Conservation (phyloP, 768 basidiomycete species). For the Sarcodon aspratus region DNA sequence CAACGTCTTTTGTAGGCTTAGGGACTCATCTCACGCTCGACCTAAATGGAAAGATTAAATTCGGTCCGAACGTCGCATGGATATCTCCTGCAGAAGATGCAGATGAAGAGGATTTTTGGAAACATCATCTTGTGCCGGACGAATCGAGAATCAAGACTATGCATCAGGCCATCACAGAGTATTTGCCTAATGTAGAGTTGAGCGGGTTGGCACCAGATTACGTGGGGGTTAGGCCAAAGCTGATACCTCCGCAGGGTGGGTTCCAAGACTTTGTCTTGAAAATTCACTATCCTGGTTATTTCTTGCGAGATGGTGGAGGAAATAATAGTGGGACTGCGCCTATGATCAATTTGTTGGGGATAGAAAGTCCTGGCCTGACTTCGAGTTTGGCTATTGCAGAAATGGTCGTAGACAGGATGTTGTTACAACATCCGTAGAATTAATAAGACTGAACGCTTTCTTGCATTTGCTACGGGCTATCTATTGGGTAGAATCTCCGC, state of each 20-base stretch:
- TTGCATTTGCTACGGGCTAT: not conserved
- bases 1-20: constrained; percentile 58
- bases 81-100: constrained; percentile 42
- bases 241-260: constrained; percentile 58
- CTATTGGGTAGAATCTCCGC: constrained; percentile 21
- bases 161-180: constrained; percentile 57
- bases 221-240: constrained; percentile 78
- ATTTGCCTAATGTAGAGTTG: constrained; percentile 51
- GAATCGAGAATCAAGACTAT: constrained; percentile 46
- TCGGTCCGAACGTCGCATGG: constrained; percentile 93
- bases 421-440: constrained; percentile 9
- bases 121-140: constrained; percentile 46
- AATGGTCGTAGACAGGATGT: constrained; percentile 55
- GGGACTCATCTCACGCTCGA: constrained; percentile 91
- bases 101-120: constrained; percentile 69
- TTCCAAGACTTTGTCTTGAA: constrained; percentile 82
- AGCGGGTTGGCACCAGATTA: constrained; percentile 72
- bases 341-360: constrained; percentile 81
- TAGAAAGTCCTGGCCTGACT: constrained; percentile 90
- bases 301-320: constrained; percentile 11
- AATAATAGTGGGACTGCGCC: constrained; percentile 16
- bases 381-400: constrained; percentile 82
- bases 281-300: constrained; percentile 43
- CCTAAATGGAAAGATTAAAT: constrained; percentile 72
- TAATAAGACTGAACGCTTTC: no score